Conservation (phyloP, 2,329 filamentous ascomycete genomes). For the Scedosporium minutisporum region DNA sequence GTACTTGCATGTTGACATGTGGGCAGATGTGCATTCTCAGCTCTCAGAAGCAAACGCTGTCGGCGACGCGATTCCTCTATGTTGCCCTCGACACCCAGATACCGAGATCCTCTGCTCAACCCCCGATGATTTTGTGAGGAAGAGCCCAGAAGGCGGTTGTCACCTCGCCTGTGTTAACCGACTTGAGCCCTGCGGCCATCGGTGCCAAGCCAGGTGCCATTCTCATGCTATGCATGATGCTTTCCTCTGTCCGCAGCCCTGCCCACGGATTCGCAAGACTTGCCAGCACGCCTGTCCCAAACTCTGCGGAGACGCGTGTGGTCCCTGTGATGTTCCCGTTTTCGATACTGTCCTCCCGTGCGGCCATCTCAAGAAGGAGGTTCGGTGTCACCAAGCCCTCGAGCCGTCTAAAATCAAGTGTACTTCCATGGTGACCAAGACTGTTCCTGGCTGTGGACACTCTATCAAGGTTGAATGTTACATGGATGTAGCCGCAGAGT, state of each 20-base stretch:
- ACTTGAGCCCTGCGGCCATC: slow-evolving; percentile 34
- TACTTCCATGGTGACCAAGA: not conserved
- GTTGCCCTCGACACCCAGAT: slow-evolving; percentile 50
- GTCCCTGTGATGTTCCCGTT: slow-evolving; percentile 9
- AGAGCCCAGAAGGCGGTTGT: slow-evolving; percentile 64
- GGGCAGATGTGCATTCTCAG: slow-evolving; percentile 39
- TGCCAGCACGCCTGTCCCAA: slow-evolving; percentile 33
- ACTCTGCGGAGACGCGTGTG: slow-evolving; percentile 31
- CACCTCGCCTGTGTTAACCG: slow-evolving; percentile 42
- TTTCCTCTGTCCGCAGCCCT: slow-evolving; percentile 32
- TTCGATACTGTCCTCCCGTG: slow-evolving; percentile 11
- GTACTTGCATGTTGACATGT: slow-evolving; percentile 45
- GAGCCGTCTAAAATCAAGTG: not conserved
- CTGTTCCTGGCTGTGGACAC: not conserved
- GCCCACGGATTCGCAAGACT: slow-evolving; percentile 26
- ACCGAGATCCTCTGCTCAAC: slow-evolving; percentile 32
- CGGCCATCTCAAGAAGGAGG: slow-evolving; percentile 9
- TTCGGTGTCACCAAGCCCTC: slow-evolving; percentile 8
- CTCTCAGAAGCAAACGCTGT: slow-evolving; percentile 42
- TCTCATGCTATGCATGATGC: slow-evolving; percentile 33
- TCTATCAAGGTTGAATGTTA: not conserved
- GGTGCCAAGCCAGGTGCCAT: slow-evolving; percentile 34
- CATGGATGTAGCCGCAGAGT: not conserved
- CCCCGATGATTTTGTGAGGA: slow-evolving; percentile 47
- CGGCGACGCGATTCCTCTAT: slow-evolving; percentile 50